Evolutionary conservation across 345 rosid species (phyloP).

Genomic region (Salix koriyanagi): DNA sequence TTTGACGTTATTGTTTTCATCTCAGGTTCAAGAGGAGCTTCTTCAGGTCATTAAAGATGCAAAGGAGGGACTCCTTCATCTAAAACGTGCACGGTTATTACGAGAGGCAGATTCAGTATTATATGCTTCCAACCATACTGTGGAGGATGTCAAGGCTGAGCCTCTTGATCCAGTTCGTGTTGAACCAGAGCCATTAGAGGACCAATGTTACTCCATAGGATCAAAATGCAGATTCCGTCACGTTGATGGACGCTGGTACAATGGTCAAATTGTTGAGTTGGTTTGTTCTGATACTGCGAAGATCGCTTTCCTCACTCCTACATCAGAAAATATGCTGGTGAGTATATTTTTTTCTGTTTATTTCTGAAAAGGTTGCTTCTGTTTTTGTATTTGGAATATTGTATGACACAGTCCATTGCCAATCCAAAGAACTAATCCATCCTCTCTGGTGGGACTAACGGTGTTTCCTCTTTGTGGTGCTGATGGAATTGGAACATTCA

Average conservation of each 20-base stretch:
- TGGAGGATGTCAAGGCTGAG: conserved; percentile 47
- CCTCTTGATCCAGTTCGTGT: conserved; percentile 37
- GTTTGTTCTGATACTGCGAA: conserved; percentile 53
- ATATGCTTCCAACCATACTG: conserved; percentile 20
- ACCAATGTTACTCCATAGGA: conserved; percentile 45
- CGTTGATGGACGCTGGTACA: conserved; percentile 85
- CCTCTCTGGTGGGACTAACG: too few relatives aligned
- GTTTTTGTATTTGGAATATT: background rate
- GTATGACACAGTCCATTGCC: background rate
- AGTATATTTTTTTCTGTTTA: conserved; percentile 13
- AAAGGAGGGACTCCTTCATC: conserved; percentile 78
- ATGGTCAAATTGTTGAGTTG: conserved; percentile 63
- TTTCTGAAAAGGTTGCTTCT: background rate
- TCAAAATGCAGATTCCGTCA: conserved; percentile 74
- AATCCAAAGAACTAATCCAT: background rate
- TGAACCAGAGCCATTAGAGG: conserved; percentile 53
- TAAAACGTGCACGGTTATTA: conserved; percentile 73
- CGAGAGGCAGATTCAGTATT: conserved; percentile 64
- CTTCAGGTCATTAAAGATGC: conserved; percentile 60
- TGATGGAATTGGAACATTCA: too few relatives aligned
- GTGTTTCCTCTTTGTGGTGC: too few relatives aligned
- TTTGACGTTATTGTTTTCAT: background rate
- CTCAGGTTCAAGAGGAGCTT: conserved; percentile 79
- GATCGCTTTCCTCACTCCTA: conserved; percentile 81
- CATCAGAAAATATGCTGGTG: conserved; percentile 85